These are phyloP conservation scores for Lepiota brunneoincarnata DNA, from an alignment of 768 basidiomycete species.

Conservation along the genomic window DNA sequence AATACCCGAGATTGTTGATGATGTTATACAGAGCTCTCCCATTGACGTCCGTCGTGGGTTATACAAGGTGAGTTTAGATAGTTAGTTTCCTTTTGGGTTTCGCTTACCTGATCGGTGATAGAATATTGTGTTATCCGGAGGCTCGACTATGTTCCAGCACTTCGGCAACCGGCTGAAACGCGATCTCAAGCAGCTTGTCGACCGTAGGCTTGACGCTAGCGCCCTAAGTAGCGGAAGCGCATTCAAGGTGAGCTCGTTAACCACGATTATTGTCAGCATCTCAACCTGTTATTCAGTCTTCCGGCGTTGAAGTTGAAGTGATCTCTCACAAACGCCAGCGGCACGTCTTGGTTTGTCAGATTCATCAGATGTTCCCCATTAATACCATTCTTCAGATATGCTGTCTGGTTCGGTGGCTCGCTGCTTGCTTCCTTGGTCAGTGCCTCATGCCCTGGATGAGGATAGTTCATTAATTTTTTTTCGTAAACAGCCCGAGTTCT, in stretches of 20 bases:
- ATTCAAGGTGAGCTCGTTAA: conserved; percentile 55
- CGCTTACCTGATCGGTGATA: conserved; percentile 23
- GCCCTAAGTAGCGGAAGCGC: conserved; percentile 70
- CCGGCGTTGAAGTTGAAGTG: conserved; percentile 96
- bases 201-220: conserved; percentile 80
- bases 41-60: conserved; percentile 96
- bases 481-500: conserved; percentile 80
- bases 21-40: conserved; percentile 92
- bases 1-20: conserved; percentile 92
- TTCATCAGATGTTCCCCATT: conserved; percentile 7
- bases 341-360: conserved; percentile 32
- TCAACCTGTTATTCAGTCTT: conserved; percentile 53
- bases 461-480: neutral
- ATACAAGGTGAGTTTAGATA: conserved; percentile 66
- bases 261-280: neutral
- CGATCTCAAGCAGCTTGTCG: conserved; percentile 92
- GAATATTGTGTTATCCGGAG: conserved; percentile 97
- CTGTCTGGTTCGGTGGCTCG: conserved; percentile 98
- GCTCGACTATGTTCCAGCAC: conserved; percentile 99
- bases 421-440: conserved; percentile 88
- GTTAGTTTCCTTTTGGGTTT: neutral
- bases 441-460: conserved; percentile 8
- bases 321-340: conserved; percentile 98
- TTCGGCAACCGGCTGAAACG: conserved; percentile 97
- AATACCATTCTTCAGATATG: conserved; percentile 50